Evolutionary conservation across 768 basidiomycete genomes (phyloP), one percentile per base, ranked within the genome.

Genomic region (Lactifluus subvellereus): DNA sequence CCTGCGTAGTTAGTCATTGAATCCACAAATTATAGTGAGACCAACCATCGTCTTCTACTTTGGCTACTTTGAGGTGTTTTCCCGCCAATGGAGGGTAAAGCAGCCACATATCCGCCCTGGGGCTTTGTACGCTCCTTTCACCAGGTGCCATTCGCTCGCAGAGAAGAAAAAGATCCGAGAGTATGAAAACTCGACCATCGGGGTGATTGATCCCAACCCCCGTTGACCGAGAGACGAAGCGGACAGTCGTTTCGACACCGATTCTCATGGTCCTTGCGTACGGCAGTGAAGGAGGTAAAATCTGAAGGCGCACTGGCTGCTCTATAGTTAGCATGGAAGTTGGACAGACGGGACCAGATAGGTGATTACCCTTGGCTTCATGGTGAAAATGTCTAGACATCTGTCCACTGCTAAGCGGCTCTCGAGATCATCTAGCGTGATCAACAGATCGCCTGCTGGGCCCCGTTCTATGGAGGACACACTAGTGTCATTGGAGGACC

Each of bases 31-130:
- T 48, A 59, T 22, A 7, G 33, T 7, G 8, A 32, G 38, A 74
- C 82, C 60, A 63, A 84, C 91, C 83, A 79, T 81, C 80, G 40
- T 80, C 85, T 60, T 78, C 77, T 4, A 82, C 78, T 66, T 86
- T 86, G 9, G 77, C 77, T 4, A 91, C 87, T 62, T 82, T 81
- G 58, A 99, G 78, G 69, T 97, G 94, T 72, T 96, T 98, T 5
- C 94, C 96, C 13, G 97, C 88, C 38, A 99, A 77, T 5, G 97
- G 97, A 18, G 97, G 97, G 77, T 97, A 99, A 67, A 87, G 84
- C 51, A 99, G 78, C 85, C 86, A 91, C 87, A 96, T 89, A 71
- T 97, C 93, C 6, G 87, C 80, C 11, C 84, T 84, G 61, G 37
- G 77, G 74, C 13, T 77, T 79, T 62, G 73, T 74, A 59, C 77